Evolutionary conservation across 2,329 filamentous ascomycete species (phyloP).

Genomic region (Fusarium clavum): DNA sequence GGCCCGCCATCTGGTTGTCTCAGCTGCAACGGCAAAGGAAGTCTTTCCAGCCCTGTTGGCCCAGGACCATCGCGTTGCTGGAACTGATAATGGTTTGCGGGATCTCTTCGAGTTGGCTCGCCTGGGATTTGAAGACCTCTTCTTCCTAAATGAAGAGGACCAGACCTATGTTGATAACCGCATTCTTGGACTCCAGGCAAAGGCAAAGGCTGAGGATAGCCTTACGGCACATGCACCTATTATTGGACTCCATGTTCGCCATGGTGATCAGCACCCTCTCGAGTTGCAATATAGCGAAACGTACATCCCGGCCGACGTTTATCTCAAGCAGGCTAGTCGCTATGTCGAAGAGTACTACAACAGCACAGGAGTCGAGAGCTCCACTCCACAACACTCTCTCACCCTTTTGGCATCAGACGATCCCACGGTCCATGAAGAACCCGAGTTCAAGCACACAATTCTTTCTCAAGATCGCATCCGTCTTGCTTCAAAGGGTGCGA

Average conservation of each 20-base stretch:
- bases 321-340: constrained; percentile 68
- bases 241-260: constrained; percentile 82
- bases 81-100: constrained; percentile 49
- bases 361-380: constrained; percentile 52
- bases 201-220: constrained; percentile 55
- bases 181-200: constrained; percentile 64
- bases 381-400: constrained; percentile 58
- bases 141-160: constrained; percentile 75
- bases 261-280: constrained; percentile 80
- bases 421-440: constrained; percentile 75
- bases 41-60: constrained; percentile 69
- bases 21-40: constrained; percentile 72
- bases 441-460: constrained; percentile 68
- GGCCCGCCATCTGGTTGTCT: constrained; percentile 80
- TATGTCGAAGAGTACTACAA: constrained; percentile 65
- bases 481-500: constrained; percentile 72
- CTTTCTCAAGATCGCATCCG: constrained; percentile 82
- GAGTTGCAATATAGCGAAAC: constrained; percentile 81
- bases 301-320: constrained; percentile 80
- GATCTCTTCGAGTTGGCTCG: constrained; percentile 76
- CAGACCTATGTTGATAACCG: constrained; percentile 71
- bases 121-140: constrained; percentile 78
- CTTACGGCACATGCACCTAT: constrained; percentile 53
- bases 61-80: constrained; percentile 46
- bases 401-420: constrained; percentile 83